These are phyloP conservation scores for Leccinum boreale DNA, from an alignment of 768 basidiomycete species.

Conservation along the genomic window DNA sequence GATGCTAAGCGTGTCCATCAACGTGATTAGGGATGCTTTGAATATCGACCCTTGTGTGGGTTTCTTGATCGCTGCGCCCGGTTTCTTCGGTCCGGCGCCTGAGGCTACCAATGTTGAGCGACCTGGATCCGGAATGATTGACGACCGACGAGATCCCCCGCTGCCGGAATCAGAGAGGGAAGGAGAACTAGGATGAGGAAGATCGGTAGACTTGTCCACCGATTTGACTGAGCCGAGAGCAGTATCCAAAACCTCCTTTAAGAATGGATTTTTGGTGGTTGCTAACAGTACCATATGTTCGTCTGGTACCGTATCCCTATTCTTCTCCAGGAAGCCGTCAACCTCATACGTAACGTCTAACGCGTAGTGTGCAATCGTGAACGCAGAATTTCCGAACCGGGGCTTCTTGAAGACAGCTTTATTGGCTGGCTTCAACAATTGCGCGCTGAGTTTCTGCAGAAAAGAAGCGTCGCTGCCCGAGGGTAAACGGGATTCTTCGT, in stretches of 20 bases:
- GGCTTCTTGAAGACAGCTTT: slow-evolving; percentile 96
- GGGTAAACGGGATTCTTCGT: slow-evolving; percentile 97
- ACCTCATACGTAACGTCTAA: slow-evolving; percentile 98
- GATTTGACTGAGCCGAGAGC: slow-evolving; percentile 73
- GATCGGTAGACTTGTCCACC: slow-evolving; percentile 44
- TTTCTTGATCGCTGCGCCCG: slow-evolving; percentile 75
- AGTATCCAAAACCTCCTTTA: slow-evolving; percentile 92
- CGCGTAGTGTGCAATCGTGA: slow-evolving; percentile 98
- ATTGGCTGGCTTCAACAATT: slow-evolving; percentile 81
- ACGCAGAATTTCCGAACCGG: slow-evolving; percentile 95
- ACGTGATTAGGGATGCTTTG: slow-evolving; percentile 86
- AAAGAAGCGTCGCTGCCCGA: slow-evolving; percentile 91
- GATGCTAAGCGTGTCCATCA: slow-evolving; percentile 97
- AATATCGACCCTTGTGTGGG: slow-evolving; percentile 98
- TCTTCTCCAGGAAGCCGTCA: slow-evolving; percentile 98
- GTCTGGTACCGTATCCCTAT: slow-evolving; percentile 97
- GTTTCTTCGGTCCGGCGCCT: slow-evolving; percentile 49
- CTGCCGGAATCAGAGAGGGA: slow-evolving; percentile 76
- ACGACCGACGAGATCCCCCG: slow-evolving; percentile 74
- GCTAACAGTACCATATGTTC: slow-evolving; percentile 92
- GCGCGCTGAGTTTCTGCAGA: slow-evolving; percentile 85
- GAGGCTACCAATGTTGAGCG: slow-evolving; percentile 67
- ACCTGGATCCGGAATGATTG: slow-evolving; percentile 85
- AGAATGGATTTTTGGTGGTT: slow-evolving; percentile 84
- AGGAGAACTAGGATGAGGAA: slow-evolving; percentile 70